A percentile compares a stretch with the other conserved stretches of the same genome.
Conservation (phyloP, 179 eudicot genomes). For the Gypsophila paniculata region DNA sequence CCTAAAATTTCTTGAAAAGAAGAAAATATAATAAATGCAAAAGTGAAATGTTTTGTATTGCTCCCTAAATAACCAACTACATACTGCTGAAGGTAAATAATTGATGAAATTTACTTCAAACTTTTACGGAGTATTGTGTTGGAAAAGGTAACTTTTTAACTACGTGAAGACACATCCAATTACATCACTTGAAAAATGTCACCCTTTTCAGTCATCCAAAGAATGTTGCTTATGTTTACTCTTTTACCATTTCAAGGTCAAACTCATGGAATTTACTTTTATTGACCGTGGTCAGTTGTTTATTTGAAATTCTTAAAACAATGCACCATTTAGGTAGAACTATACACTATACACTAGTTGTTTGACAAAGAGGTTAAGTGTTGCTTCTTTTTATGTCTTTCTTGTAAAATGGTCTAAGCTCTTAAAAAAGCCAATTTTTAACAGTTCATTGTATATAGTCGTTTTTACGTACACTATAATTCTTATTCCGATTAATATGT, state of each 20-base stretch:
- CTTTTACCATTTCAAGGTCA: slow-evolving; percentile 23
- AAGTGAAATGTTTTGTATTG: neutral
- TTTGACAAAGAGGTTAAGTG: neutral
- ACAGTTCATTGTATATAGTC: too few species aligned
- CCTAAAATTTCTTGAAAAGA: neutral
- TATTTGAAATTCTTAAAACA: slow-evolving; percentile 7
- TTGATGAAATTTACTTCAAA: neutral
- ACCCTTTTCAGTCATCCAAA: slow-evolving; percentile 20
- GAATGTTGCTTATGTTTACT: neutral
- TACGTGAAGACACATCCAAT: slow-evolving; percentile 17
- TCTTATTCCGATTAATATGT: too few species aligned
- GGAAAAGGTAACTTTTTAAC: slow-evolving; percentile 19
- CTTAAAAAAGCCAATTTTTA: too few species aligned
- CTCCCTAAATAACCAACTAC: slow-evolving; percentile 10
- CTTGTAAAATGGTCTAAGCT: too few species aligned
- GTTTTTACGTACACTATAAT: too few species aligned
- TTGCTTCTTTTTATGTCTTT: neutral
- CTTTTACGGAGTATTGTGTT: slow-evolving; percentile 8
- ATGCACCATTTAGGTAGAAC: neutral
- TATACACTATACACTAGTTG: neutral
- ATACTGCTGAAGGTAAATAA: neutral
- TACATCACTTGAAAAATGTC: slow-evolving; percentile 26
- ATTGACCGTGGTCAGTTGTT: slow-evolving; percentile 11
- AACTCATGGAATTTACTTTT: slow-evolving; percentile 20
- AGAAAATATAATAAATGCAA: slow-evolving; percentile 15